phyloP scores from a whole-genome alignment of 257 asterid species.

The Jasminum sambac region DNA sequence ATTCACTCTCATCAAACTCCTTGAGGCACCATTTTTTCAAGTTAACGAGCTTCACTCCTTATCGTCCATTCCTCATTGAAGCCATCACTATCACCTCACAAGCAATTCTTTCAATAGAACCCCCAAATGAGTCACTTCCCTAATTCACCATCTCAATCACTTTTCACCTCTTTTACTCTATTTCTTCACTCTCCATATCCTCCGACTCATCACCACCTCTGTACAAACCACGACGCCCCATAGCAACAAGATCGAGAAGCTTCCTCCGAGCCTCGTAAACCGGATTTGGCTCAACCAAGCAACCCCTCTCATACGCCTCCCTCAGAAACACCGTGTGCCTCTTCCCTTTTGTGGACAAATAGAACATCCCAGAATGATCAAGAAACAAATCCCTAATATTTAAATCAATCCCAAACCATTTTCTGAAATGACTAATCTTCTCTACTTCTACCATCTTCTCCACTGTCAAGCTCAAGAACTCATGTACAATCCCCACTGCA shows the following conservation, averaged over 20 bases:
- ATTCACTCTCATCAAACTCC: background rate
- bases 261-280: constrained; percentile 79
- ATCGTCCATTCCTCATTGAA: background rate
- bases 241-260: constrained; percentile 70
- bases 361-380: constrained; percentile 89
- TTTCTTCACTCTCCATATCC: constrained; percentile 35
- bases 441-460: constrained; percentile 97
- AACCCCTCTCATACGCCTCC: constrained; percentile 88
- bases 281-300: constrained; percentile 72
- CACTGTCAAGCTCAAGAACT: constrained; percentile 87
- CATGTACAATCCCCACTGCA: constrained; percentile 86
- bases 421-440: constrained; percentile 89
- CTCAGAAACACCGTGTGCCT: constrained; percentile 77
- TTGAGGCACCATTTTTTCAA: background rate
- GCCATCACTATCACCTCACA: background rate
- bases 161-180: constrained; percentile 31
- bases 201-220: constrained; percentile 30
- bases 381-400: constrained; percentile 80
- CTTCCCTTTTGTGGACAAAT: constrained; percentile 82
- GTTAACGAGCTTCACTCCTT: background rate
- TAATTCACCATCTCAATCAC: constrained; percentile 27
- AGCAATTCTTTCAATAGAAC: background rate
- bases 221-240: constrained; percentile 73
- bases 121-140: background rate
- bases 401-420: constrained; percentile 82